These are phyloP conservation scores for Calonectria crousiana DNA, from an alignment of 2,329 filamentous ascomycete genomes.

Conservation along the genomic window DNA sequence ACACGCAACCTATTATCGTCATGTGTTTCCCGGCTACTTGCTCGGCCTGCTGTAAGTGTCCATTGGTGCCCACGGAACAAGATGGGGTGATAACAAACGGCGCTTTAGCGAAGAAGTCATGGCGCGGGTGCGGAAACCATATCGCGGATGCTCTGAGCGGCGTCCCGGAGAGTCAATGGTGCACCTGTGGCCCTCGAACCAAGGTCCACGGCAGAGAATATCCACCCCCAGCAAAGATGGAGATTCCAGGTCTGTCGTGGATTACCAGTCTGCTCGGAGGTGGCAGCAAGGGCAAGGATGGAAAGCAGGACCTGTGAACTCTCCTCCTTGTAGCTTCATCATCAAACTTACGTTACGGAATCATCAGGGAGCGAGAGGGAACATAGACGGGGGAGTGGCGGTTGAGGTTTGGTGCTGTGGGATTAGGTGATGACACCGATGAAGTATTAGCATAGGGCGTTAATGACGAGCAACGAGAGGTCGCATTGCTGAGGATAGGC, in stretches of 20 bases:
- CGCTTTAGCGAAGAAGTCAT: conserved; percentile 58
- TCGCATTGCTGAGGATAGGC: background rate
- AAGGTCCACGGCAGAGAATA: conserved; percentile 59
- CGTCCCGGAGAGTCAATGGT: conserved; percentile 60
- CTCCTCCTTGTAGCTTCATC: background rate
- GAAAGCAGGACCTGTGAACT: conserved; percentile 38
- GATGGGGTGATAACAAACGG: background rate
- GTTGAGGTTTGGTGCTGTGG: background rate
- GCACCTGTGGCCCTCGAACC: conserved; percentile 59
- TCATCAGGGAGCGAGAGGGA: background rate
- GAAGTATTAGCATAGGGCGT: background rate
- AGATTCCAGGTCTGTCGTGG: conserved; percentile 55
- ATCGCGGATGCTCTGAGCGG: conserved; percentile 58
- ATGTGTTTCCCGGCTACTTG: conserved; percentile 59
- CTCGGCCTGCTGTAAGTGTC: conserved; percentile 54
- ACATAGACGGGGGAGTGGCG: background rate
- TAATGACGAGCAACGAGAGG: background rate
- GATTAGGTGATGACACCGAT: no score
- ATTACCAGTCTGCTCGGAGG: conserved; percentile 46
- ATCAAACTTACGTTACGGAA: no score
- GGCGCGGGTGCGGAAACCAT: conserved; percentile 64
- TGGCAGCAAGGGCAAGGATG: conserved; percentile 20
- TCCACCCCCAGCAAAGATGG: conserved; percentile 56
- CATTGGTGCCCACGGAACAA: background rate
- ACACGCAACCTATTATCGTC: conserved; percentile 11